These are phyloP conservation scores for Rhododendron henanense DNA, from an alignment of 148 eudicot genomes.

Conservation along the genomic window DNA sequence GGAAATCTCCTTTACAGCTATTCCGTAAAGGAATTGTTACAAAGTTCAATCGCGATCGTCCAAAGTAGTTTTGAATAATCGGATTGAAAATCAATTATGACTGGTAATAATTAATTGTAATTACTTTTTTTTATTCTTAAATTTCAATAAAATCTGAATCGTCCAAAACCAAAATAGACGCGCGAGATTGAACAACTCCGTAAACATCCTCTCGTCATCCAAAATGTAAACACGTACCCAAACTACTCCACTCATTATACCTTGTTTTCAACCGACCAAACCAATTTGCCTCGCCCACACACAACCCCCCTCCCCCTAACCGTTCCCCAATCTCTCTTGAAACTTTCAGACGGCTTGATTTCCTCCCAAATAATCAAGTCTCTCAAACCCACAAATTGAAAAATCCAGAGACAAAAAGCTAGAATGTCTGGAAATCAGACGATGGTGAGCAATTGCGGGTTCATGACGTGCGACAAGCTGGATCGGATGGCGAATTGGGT, in stretches of 20 bases:
- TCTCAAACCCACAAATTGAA: not conserved
- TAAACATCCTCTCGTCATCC: no score
- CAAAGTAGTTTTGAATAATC: no score
- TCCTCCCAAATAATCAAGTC: not conserved
- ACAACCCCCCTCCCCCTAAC: not conserved
- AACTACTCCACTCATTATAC: not conserved
- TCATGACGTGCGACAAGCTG: conserved; percentile 18
- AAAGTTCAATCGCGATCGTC: fast-evolving
- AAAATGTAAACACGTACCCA: no score
- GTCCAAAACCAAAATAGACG: no score
- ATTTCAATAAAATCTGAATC: no score
- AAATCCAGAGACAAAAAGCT: not conserved
- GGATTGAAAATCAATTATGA: no score
- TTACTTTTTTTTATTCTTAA: no score
- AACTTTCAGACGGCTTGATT: not conserved
- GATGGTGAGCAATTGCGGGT: conserved; percentile 1
- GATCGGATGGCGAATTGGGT: conserved; percentile 31
- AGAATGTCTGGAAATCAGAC: not conserved
- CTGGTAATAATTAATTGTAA: no score
- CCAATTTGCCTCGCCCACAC: not conserved
- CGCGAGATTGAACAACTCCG: no score
- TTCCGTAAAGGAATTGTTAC: no score
- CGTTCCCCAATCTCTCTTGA: not conserved
- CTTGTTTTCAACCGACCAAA: not conserved
- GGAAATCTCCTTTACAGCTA: no score